Evolutionary conservation across 495 filamentous ascomycete genomes (phyloP).

Genomic region (Clohesyomyces aquaticus): DNA sequence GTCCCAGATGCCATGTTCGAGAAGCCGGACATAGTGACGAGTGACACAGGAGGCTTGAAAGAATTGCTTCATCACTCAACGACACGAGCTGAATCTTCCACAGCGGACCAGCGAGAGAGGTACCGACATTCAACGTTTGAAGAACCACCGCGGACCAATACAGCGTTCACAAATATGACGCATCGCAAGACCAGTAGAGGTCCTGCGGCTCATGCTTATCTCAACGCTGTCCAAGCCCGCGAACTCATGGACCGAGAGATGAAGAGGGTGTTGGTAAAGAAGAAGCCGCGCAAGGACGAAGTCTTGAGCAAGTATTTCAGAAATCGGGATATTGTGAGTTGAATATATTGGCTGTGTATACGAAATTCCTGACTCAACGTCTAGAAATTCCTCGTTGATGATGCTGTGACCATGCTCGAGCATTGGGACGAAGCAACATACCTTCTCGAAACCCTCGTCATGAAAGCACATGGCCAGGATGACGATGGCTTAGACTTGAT

Average conservation of each 20-base stretch:
- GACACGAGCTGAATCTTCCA: constrained; percentile 6
- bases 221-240: constrained; percentile 30
- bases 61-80: constrained; percentile 9
- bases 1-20: neutral
- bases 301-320: constrained; percentile 27
- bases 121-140: constrained; percentile 7
- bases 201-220: neutral
- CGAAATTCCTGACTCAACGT: constrained; percentile 3
- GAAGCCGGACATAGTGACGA: constrained; percentile 7
- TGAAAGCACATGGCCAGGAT: constrained; percentile 42
- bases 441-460: constrained; percentile 39
- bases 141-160: neutral
- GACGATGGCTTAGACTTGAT: constrained; percentile 43
- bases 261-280: constrained; percentile 9
- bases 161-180: constrained; percentile 3
- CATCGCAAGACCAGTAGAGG: neutral
- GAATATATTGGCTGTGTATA: neutral
- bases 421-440: constrained; percentile 41
- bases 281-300: constrained; percentile 17
- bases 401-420: constrained; percentile 30
- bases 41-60: constrained; percentile 9
- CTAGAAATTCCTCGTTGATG: constrained; percentile 43
- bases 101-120: constrained; percentile 7
- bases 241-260: constrained; percentile 6
- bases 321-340: constrained; percentile 34